Evolutionary conservation across 306 rosid genomes (phyloP).

Genomic region (Parietaria judaica): DNA sequence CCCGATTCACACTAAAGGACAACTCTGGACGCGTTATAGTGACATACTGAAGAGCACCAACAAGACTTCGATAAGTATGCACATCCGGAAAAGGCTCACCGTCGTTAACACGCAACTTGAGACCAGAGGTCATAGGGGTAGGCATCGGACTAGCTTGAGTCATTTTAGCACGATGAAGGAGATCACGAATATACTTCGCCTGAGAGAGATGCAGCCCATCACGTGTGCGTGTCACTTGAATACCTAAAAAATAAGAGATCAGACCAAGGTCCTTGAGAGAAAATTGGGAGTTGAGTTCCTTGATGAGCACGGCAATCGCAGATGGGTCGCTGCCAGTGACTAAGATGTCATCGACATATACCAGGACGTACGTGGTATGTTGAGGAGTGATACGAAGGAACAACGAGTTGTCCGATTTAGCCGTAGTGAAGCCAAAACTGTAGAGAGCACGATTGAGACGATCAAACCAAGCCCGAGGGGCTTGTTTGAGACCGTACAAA

Average conservation of each 20-base stretch:
- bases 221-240: background rate
- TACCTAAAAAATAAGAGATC: background rate
- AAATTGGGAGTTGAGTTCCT: background rate
- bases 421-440: background rate
- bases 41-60: background rate
- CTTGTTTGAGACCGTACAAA: background rate
- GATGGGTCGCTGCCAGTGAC: background rate
- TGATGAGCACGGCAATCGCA: background rate
- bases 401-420: background rate
- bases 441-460: background rate
- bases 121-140: background rate
- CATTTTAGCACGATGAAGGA: background rate
- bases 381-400: background rate
- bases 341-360: slow-evolving; percentile 6
- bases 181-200: background rate
- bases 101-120: background rate
- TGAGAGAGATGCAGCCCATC: background rate
- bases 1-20: background rate
- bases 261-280: background rate
- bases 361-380: background rate
- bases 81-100: background rate
- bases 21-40: background rate
- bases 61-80: background rate
- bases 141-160: background rate
- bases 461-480: slow-evolving; percentile 5